A percentile compares a stretch with the other conserved stretches of the same genome.
Conservation (phyloP, 139 green algal genomes). For the Haematococcus lacustris region DNA sequence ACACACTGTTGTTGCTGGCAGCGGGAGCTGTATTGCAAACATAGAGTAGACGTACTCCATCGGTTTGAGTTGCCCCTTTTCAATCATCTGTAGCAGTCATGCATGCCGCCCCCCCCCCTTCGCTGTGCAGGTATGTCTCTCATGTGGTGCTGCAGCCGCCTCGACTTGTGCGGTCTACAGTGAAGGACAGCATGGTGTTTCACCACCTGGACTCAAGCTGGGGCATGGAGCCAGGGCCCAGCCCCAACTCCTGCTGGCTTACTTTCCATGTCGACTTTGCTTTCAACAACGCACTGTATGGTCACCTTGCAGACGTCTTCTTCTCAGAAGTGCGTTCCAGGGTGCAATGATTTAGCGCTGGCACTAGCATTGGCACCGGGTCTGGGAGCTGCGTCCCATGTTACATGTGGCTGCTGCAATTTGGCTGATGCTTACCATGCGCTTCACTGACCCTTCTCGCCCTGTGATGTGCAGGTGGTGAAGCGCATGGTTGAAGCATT, state of each 20-base stretch:
- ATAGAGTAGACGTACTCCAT: not conserved
- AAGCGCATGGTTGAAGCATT: conserved; percentile 80
- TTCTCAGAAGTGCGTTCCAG: conserved; percentile 37
- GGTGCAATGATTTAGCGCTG: not conserved
- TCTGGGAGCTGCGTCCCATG: not conserved
- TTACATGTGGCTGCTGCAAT: not conserved
- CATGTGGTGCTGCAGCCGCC: conserved; percentile 55
- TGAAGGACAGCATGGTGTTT: conserved; percentile 72
- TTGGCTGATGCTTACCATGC: not conserved
- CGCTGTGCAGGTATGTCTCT: conserved; percentile 62
- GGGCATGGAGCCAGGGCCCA: conserved; percentile 49
- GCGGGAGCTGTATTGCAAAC: not conserved
- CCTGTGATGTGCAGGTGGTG: conserved; percentile 45
- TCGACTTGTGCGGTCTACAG: conserved; percentile 40
- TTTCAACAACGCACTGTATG: conserved; percentile 80
- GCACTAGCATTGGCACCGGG: not conserved
- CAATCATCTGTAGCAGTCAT: not conserved
- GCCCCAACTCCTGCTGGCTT: conserved; percentile 58
- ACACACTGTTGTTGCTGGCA: not conserved
- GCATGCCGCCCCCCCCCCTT: not conserved
- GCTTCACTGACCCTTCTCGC: not conserved
- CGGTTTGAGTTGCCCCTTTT: too few relatives aligned
- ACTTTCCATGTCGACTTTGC: conserved; percentile 82
- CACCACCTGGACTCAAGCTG: conserved; percentile 75
- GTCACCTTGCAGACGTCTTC: conserved; percentile 57